phyloP scores from a whole-genome alignment of 345 rosid genomes.

The Arabidopsis suecica region DNA sequence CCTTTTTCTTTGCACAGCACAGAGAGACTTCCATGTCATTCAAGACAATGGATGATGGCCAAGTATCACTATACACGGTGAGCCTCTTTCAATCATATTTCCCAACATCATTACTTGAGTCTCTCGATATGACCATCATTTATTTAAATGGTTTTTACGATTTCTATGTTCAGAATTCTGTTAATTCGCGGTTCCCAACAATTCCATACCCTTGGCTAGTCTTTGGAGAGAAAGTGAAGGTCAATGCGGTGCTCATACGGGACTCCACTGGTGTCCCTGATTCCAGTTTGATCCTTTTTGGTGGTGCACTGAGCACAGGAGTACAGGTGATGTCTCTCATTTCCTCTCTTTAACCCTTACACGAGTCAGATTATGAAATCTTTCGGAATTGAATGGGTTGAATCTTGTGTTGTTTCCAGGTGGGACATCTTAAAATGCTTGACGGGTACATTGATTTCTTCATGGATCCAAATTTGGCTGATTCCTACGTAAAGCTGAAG shows the following conservation, averaged over 20 bases:
- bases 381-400: not conserved
- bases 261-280: conserved; percentile 99
- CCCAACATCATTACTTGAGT: conserved; percentile 7
- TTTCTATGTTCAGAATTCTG: conserved; percentile 75
- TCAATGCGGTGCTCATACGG: conserved; percentile 86
- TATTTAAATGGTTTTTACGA: not conserved
- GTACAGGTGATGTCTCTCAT: conserved; percentile 59
- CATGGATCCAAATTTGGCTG: conserved; percentile 91
- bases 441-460: conserved; percentile 90
- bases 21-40: conserved; percentile 94
- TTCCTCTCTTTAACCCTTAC: conserved; percentile 5
- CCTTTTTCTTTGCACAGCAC: conserved; percentile 58
- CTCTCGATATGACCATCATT: not conserved
- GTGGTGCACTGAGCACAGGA: conserved; percentile 75
- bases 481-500: conserved; percentile 78
- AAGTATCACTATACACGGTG: conserved; percentile 84
- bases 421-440: conserved; percentile 95
- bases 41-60: conserved; percentile 98
- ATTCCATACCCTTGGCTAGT: conserved; percentile 97
- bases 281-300: conserved; percentile 86
- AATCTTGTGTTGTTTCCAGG: conserved; percentile 50
- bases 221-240: conserved; percentile 95
- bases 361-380: conserved; percentile 1
- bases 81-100: conserved; percentile 43
- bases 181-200: conserved; percentile 81